A percentile compares a stretch with the other conserved stretches of the same genome.
Evolutionary conservation across 2,329 filamentous ascomycete species (phyloP).

Genomic region (Botrytis fragariae): DNA sequence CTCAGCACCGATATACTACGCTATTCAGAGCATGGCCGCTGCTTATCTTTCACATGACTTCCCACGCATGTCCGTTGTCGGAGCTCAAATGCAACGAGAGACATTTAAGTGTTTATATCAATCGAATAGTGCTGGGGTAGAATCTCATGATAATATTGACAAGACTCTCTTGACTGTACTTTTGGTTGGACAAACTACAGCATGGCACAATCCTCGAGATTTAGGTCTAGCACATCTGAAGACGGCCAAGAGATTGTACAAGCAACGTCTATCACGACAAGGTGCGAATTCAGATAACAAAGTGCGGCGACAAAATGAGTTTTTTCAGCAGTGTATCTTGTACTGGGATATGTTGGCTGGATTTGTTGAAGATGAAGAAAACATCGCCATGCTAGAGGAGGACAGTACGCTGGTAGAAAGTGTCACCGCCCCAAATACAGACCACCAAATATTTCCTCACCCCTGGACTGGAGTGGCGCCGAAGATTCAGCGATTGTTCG

Average conservation of each 20-base stretch:
- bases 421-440: slow-evolving; percentile 6
- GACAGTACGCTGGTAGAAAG: slow-evolving; percentile 3
- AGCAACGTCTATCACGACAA: slow-evolving; percentile 30
- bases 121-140: slow-evolving; percentile 50
- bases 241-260: slow-evolving; percentile 34
- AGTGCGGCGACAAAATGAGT: slow-evolving; percentile 33
- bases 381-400: slow-evolving; percentile 14
- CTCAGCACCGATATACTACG: slow-evolving; percentile 58
- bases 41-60: slow-evolving; percentile 58
- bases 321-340: slow-evolving; percentile 37
- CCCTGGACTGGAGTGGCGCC: slow-evolving; percentile 36
- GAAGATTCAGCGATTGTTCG: slow-evolving; percentile 32
- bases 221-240: slow-evolving; percentile 44
- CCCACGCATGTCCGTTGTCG: slow-evolving; percentile 50
- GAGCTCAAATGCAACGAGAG: slow-evolving; percentile 48
- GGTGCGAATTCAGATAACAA: slow-evolving; percentile 17
- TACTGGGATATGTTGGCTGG: slow-evolving; percentile 38
- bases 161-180: slow-evolving; percentile 56
- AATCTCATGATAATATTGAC: slow-evolving; percentile 48
- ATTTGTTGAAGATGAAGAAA: slow-evolving; percentile 34
- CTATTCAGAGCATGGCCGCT: slow-evolving; percentile 63
- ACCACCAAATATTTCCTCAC: slow-evolving; percentile 34
- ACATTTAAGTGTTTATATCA: slow-evolving; percentile 40
- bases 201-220: slow-evolving; percentile 57
- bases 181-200: slow-evolving; percentile 57